These are phyloP conservation scores for Pyrenula massariospora DNA, from an alignment of 495 filamentous ascomycete genomes.

Conservation along the genomic window DNA sequence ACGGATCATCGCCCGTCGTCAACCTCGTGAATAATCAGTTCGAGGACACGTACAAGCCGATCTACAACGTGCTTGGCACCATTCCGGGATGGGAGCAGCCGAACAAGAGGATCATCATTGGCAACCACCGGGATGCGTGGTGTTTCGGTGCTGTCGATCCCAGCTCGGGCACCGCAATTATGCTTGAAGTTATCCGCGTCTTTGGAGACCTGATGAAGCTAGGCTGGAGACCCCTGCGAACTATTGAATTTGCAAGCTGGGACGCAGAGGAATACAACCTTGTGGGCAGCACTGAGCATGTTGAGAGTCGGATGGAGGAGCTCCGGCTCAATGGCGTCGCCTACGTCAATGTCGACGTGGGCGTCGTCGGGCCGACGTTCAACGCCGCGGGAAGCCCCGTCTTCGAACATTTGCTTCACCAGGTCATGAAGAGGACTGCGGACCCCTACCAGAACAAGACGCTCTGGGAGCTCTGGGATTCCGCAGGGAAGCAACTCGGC, in stretches of 20 bases:
- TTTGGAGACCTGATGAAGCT: slow-evolving; percentile 60
- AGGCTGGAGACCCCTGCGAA: slow-evolving; percentile 85
- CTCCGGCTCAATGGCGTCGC: slow-evolving; percentile 55
- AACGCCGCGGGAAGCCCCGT: slow-evolving; percentile 67
- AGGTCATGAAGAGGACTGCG: slow-evolving; percentile 56
- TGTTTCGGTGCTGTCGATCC: slow-evolving; percentile 79
- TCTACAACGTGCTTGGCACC: slow-evolving; percentile 80
- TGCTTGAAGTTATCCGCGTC: slow-evolving; percentile 76
- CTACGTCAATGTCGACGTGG: slow-evolving; percentile 89
- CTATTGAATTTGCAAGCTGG: slow-evolving; percentile 92
- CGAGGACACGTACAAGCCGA: slow-evolving; percentile 66
- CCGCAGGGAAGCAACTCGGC: slow-evolving; percentile 42
- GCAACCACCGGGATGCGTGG: slow-evolving; percentile 91
- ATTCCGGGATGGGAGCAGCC: slow-evolving; percentile 73
- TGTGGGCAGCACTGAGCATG: slow-evolving; percentile 89
- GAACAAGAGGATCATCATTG: slow-evolving; percentile 80
- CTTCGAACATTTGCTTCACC: slow-evolving; percentile 57
- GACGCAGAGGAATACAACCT: slow-evolving; percentile 88
- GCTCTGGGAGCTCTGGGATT: slow-evolving; percentile 64
- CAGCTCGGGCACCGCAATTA: slow-evolving; percentile 79
- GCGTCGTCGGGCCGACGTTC: slow-evolving; percentile 63
- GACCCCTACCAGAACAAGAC: slow-evolving; percentile 67
- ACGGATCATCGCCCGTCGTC: slow-evolving; percentile 61
- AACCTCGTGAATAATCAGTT: slow-evolving; percentile 83
- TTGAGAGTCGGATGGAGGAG: slow-evolving; percentile 54